phyloP scores from a whole-genome alignment of 2,329 filamentous ascomycete species.

The Cephalotrichum gorgonifer region DNA sequence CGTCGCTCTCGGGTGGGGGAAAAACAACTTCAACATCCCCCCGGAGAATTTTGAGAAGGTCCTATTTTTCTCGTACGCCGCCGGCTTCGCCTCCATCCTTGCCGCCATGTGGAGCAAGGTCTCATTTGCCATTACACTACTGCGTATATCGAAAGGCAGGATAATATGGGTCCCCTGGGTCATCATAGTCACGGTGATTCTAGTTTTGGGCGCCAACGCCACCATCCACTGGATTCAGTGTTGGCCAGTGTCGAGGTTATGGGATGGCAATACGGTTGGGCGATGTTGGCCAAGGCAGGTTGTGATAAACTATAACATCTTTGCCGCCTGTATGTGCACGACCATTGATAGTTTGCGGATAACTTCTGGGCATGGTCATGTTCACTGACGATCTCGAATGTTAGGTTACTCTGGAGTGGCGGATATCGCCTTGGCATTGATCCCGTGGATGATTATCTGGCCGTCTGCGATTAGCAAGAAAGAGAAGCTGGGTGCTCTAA shows the following conservation, averaged over 20 bases:
- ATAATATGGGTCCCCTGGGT: conserved; percentile 12
- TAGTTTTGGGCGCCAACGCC: conserved; percentile 11
- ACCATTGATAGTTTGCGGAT: conserved; percentile 1
- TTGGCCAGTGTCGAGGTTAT: conserved; percentile 3
- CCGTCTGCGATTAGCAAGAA: conserved; percentile 23
- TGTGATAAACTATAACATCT: neutral
- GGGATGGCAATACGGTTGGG: conserved; percentile 14
- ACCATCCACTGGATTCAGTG: conserved; percentile 12
- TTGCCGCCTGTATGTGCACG: neutral
- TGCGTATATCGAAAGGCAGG: conserved; percentile 11
- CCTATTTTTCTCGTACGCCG: conserved; percentile 2
- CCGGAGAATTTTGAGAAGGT: neutral
- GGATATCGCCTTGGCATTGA: conserved; percentile 25
- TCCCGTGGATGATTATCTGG: conserved; percentile 29
- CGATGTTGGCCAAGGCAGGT: conserved; percentile 16
- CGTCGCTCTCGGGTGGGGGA: conserved; percentile 1
- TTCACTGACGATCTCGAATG: neutral
- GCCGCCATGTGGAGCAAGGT: conserved; percentile 16
- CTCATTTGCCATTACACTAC: conserved; percentile 16
- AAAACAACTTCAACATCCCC: neutral
- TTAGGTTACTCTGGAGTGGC: conserved; percentile 21
- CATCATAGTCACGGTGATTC: conserved; percentile 12
- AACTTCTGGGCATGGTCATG: neutral
- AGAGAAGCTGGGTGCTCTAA: conserved; percentile 25
- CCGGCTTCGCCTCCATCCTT: conserved; percentile 4